Base-by-base conservation (phyloP, 176 grass and related monocot species). In the Puccinellia tenuiflora region DNA sequence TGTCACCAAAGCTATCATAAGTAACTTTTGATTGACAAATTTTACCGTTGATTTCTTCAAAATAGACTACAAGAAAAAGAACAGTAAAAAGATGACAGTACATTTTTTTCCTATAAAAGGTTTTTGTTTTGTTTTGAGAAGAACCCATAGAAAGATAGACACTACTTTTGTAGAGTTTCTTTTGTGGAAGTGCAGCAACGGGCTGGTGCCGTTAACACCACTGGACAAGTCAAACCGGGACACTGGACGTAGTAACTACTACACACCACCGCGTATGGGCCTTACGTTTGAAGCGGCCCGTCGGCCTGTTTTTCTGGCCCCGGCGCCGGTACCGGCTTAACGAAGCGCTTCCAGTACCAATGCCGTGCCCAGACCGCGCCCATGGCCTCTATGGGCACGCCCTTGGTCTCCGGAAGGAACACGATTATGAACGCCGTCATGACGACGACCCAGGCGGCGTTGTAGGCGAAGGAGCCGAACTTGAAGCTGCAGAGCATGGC, bases 381-480 rank as follows among this genome's bases (percentile, higher is more conserved):
- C 59, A 89, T 73, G 7, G 88, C 81, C 91, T 97, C 94, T 14
- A 97, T 90, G 37, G 94, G 91, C 71, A 97, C 89, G 16, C 92
- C 92, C 56, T 94, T 97, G 3, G 94, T 97, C 87, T 97, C 94
- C 1, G 86, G 94, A 25, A 97, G 73, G 61, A 97, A 92, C 12
- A 5, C 7, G 4, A 70, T 61, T 11, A 93, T 8, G 53, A 93
- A 93, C 0, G 18, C 43, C 12, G 85, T 87, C 88, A 92, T 92
- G 39, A 68, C 50, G 20, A 90, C 17, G 13, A 92, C 69, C 87
- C 87, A 92, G 0, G 31, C 87, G 16, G 68, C 80, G 9, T 77
- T 86, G 84, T 89, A 92, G 48, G 78, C 77, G 50, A 90, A 90
- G 7, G 82, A 73, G 3, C 42, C 87, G 1, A 30, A 90, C 51